Evolutionary conservation across 106 monocot genomes (phyloP).

Genomic region (Gastrodia elata): DNA sequence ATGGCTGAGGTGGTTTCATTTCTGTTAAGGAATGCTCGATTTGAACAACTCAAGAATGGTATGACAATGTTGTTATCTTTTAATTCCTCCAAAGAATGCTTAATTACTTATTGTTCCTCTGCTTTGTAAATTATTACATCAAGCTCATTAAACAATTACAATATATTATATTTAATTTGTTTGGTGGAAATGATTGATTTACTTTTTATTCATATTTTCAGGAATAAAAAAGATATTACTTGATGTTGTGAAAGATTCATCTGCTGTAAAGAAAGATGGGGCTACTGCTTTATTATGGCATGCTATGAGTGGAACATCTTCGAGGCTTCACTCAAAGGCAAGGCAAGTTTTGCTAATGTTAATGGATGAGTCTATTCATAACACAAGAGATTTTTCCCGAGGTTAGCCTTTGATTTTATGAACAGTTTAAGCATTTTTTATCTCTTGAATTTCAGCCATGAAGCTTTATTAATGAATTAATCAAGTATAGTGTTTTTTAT

Average conservation of each 20-base stretch:
- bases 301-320: constrained; percentile 63
- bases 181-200: background rate
- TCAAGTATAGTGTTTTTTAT: background rate
- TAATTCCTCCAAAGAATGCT: background rate
- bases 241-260: constrained; percentile 45
- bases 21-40: constrained; percentile 70
- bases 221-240: constrained; percentile 46
- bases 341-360: constrained; percentile 47
- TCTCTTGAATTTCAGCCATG: background rate
- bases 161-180: background rate
- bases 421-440: background rate
- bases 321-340: constrained; percentile 76
- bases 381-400: constrained; percentile 24
- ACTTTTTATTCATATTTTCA: constrained; percentile 16
- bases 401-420: constrained; percentile 23
- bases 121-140: background rate
- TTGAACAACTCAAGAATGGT: constrained; percentile 61
- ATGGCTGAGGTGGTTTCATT: constrained; percentile 88
- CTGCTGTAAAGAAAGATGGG: constrained; percentile 28
- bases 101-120: background rate
- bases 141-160: background rate
- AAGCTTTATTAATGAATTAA: background rate
- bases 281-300: constrained; percentile 57
- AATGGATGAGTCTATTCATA: constrained; percentile 43
- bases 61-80: background rate